Evolutionary conservation across 129 eudicot species (phyloP).

Genomic region (Helianthus annuus): HanXRQr2.0-SUNRISE NC_035444.2:81202769-81203268

Average conservation of each 20-base stretch:
- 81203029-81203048: not conserved
- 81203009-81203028: constrained; percentile 10
- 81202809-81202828: no score
- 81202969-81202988: no score
- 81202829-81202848: no score
- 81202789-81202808: no score
- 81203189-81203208: not conserved
- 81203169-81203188: not conserved
- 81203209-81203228: constrained; percentile 19
- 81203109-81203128: constrained; percentile 95
- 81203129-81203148: constrained; percentile 98
- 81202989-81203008: not conserved
- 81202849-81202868: no score
- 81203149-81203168: constrained; percentile 12
- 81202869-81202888: no score
- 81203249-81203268: no score
- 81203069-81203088: constrained; percentile 39
- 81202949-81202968: no score
- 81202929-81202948: no score
- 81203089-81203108: constrained; percentile 96
- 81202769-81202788: no score
- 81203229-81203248: constrained; percentile 98
- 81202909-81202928: no score
- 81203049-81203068: constrained; percentile 65
- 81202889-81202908: no score